These are phyloP conservation scores for Fusarium abutilonis DNA, from an alignment of 2,329 filamentous ascomycete genomes.

Conservation along the genomic window DNA sequence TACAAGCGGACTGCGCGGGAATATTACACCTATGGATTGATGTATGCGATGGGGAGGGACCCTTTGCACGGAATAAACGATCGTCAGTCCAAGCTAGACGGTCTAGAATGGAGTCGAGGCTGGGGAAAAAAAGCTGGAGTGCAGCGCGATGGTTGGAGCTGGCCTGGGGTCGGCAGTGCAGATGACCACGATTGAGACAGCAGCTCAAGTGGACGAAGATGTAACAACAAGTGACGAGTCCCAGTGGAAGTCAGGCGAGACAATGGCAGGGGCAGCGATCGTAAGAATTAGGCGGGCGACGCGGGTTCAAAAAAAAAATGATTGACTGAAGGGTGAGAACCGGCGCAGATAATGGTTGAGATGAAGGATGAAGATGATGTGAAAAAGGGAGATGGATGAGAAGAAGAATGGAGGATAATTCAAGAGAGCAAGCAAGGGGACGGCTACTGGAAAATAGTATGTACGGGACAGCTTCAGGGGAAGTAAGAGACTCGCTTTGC, in stretches of 20 bases:
- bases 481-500: neutral
- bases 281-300: constrained; percentile 15
- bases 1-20: constrained; percentile 33
- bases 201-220: constrained; percentile 20
- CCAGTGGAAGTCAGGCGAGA: constrained; percentile 36
- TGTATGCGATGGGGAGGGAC: constrained; percentile 3
- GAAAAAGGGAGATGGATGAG: constrained; percentile 13
- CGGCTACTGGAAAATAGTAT: constrained; percentile 39
- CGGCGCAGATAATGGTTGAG: constrained; percentile 5
- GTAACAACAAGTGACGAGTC: constrained; percentile 33
- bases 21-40: constrained; percentile 21
- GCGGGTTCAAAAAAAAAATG: constrained; percentile 24
- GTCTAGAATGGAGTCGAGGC: constrained; percentile 20
- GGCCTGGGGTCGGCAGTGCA: constrained; percentile 30
- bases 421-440: constrained; percentile 20
- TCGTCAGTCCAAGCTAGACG: constrained; percentile 21
- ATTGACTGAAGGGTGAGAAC: constrained; percentile 40
- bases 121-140: constrained; percentile 34
- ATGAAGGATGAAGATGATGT: constrained; percentile 10
- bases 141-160: constrained; percentile 27
- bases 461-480: constrained; percentile 23
- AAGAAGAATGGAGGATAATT: neutral
- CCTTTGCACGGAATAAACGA: constrained; percentile 16
- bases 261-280: constrained; percentile 22
- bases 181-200: constrained; percentile 41